Evolutionary conservation across 208 protist genomes (phyloP).

Genomic region (Leptomonas seymouri): DNA sequence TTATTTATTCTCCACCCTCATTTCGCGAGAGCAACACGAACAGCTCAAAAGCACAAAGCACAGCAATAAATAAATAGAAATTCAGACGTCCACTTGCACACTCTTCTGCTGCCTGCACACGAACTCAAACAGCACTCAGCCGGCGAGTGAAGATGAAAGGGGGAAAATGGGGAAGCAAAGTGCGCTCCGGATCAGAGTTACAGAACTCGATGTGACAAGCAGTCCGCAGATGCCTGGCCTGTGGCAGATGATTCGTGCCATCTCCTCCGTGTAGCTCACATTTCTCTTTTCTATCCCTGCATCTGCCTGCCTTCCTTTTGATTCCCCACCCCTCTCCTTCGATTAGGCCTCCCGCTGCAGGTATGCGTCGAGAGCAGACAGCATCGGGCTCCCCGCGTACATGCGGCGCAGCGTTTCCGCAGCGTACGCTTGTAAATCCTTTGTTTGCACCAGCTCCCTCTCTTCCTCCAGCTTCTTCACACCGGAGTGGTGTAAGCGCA

Average conservation of each 20-base stretch:
- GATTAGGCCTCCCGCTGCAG: slow-evolving; percentile 44
- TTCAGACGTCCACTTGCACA: not conserved
- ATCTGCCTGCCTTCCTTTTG: not conserved
- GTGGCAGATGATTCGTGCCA: no score
- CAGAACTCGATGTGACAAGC: no score
- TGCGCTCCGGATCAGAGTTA: not conserved
- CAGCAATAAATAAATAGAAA: not conserved
- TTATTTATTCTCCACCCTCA: not conserved
- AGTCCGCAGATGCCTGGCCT: no score
- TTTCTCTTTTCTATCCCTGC: slow-evolving; percentile 1
- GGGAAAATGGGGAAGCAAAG: slow-evolving; percentile 1
- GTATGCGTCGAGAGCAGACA: slow-evolving; percentile 63
- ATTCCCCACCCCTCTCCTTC: not conserved
- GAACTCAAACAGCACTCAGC: not conserved
- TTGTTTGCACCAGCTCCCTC: slow-evolving; percentile 42
- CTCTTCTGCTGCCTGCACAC: not conserved
- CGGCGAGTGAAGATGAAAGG: not conserved
- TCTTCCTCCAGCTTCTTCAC: slow-evolving; percentile 35
- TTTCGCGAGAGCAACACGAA: not conserved
- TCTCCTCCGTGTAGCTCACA: not conserved
- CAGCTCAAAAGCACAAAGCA: not conserved
- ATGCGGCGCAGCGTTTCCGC: slow-evolving; percentile 68
- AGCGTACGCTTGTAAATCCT: slow-evolving; percentile 62
- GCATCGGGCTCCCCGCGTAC: slow-evolving; percentile 74
- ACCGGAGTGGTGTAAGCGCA: slow-evolving; percentile 45